phyloP scores from a whole-genome alignment of 2,329 filamentous ascomycete genomes.

The Venturia nashicola region DNA sequence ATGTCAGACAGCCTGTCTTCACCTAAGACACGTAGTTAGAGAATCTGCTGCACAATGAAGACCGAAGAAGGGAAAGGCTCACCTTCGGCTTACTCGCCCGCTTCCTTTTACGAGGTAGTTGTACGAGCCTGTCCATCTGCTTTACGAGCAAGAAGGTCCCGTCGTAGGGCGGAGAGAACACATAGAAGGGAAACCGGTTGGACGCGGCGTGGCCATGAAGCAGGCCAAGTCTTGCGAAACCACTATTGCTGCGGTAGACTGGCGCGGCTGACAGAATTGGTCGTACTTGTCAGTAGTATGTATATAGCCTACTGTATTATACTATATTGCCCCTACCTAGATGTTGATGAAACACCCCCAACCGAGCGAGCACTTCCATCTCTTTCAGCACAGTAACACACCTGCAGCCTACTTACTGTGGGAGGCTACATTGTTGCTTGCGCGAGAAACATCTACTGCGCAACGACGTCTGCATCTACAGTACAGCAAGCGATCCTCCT shows the following conservation, averaged over 20 bases:
- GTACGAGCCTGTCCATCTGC: not conserved
- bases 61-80: not conserved
- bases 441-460: not conserved
- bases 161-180: not conserved
- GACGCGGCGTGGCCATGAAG: not conserved
- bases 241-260: not conserved
- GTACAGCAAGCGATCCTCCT: not conserved
- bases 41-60: not conserved
- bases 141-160: not conserved
- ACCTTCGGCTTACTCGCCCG: slow-evolving; percentile 7
- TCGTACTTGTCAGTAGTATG: not conserved
- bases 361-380: not conserved
- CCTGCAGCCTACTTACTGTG: no score
- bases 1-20: slow-evolving; percentile 10
- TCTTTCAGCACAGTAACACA: not conserved
- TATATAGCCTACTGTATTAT: not conserved
- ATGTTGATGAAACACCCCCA: not conserved
- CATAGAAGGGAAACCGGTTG: not conserved
- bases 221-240: not conserved
- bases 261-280: not conserved
- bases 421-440: not conserved
- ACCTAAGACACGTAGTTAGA: not conserved
- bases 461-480: not conserved
- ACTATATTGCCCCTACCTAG: not conserved
- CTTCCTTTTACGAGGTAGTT: not conserved